A percentile compares a stretch with the other conserved stretches of the same genome.
Evolutionary conservation across 495 filamentous ascomycete species (phyloP).

Genomic region (Aspergillus funiculosus): DNA sequence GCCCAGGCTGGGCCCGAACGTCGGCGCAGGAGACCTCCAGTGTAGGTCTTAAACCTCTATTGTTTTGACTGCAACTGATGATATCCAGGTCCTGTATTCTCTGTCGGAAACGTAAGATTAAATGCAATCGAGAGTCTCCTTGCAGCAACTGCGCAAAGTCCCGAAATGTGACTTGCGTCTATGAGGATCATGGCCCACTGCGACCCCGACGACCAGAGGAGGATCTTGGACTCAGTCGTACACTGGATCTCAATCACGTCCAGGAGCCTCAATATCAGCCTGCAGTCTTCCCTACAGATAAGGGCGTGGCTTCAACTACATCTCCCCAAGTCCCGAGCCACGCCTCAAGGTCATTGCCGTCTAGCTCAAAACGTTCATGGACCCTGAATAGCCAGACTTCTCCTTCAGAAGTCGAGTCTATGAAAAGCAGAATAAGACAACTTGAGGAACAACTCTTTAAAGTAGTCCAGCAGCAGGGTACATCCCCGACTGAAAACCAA

Average conservation of each 20-base stretch:
- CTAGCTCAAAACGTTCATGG: conserved; percentile 22
- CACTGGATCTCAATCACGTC: background rate
- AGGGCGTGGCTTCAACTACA: no score
- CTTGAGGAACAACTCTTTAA: conserved; percentile 42
- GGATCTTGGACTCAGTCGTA: no score
- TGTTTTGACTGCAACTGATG: conserved; percentile 1
- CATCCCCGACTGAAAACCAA: conserved; percentile 7
- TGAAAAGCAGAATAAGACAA: conserved; percentile 37
- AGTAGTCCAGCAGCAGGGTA: conserved; percentile 2
- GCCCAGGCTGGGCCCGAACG: conserved; percentile 33
- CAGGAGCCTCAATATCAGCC: background rate
- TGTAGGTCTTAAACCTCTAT: conserved; percentile 28
- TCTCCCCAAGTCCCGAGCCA: conserved; percentile 5
- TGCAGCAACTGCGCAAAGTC: conserved; percentile 48
- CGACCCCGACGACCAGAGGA: no score
- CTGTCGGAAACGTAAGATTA: conserved; percentile 46
- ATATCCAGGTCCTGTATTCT: conserved; percentile 35
- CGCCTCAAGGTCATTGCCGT: conserved; percentile 10
- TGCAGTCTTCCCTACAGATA: no score
- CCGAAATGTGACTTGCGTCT: conserved; percentile 37
- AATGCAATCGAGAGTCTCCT: conserved; percentile 44
- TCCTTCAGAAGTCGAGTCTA: conserved; percentile 28
- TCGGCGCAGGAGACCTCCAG: conserved; percentile 41
- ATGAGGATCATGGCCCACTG: conserved; percentile 24
- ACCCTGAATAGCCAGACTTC: conserved; percentile 27